These are phyloP conservation scores for Austroboletus novae-zelandiae DNA, from an alignment of 1,284 basidiomycete genomes.

Conservation along the genomic window DNA sequence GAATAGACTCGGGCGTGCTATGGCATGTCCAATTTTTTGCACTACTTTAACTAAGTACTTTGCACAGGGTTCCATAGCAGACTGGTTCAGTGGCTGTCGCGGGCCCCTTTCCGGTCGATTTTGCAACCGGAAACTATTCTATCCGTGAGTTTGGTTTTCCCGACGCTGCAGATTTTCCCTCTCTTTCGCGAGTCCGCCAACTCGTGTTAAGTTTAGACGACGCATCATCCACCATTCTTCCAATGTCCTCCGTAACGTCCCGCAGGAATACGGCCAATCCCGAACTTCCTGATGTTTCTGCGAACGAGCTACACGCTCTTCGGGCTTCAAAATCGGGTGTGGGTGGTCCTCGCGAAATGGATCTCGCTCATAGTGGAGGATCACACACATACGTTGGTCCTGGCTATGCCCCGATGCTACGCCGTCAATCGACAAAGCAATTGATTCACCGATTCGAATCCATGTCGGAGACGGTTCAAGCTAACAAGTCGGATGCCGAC, in stretches of 20 bases:
- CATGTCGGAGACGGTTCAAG: constrained; percentile 22
- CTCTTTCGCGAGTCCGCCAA: background rate
- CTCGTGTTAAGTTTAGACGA: constrained; percentile 17
- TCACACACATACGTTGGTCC: background rate
- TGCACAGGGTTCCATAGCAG: constrained; percentile 8
- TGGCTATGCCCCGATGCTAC: constrained; percentile 13
- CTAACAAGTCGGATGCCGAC: constrained; percentile 9
- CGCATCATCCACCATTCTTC: constrained; percentile 11
- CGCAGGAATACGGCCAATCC: constrained; percentile 2
- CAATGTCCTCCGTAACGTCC: constrained; percentile 14
- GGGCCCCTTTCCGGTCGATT: no score
- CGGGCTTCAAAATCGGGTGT: constrained; percentile 18
- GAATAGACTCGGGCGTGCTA: no score
- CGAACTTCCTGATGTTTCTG: background rate
- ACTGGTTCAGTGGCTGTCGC: constrained; percentile 1
- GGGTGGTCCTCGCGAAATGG: constrained; percentile 27
- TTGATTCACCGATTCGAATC: constrained; percentile 46
- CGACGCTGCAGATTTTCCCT: background rate
- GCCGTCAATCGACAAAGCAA: constrained; percentile 34
- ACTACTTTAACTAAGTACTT: no score
- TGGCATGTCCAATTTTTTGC: no score
- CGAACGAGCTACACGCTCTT: background rate
- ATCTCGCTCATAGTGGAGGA: background rate
- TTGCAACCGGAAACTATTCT: constrained; percentile 2
- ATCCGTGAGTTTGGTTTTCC: constrained; percentile 4